Evolutionary conservation across 345 rosid species (phyloP), one percentile per base, ranked within the genome.

Genomic region (Hibiscus tridactylites): DNA sequence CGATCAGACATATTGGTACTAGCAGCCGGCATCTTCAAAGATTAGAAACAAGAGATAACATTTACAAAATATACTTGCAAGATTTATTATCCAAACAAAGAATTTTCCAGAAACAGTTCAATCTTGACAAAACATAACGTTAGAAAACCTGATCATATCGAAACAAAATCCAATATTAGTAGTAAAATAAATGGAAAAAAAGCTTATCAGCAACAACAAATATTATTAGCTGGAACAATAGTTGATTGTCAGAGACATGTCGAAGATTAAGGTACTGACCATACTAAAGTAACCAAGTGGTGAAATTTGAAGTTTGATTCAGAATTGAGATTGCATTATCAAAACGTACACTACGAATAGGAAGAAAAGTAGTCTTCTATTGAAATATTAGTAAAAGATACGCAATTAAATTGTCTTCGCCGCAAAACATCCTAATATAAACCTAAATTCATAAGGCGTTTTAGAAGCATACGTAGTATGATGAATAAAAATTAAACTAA

Each of bases 21-120:
- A 24, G 81, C 89, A 73, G 84, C 85, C 31, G 88, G 90, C 90
- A 86, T 88, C 78, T 81, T 72, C 59, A 76, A 60, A 65, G 56
- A 72, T 17, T 13, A 71, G 19, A 49, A 47, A 35, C 64, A 53
- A 3, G 11, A 59, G 17, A 73, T 59, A 33, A n/a, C 3, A 63
- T 4, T 31, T 4, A 77, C 9, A 47, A 10, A 57, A 19, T 54
- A 54, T 21, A 71, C 2, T 59, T 16, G 11, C 28, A 26, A 71
- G 15, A 71, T 44, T 19, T 16, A 19, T 13, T 42, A 33, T 47
- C 28, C 9, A 28, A n/a, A 44, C 35, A 58, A 47, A 58, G 50
- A 21, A 42, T 58, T 29, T 49, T 13, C 19, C 4, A 12, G 33
- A 56, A 56, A 56, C 29, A 52, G 72, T 33, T 54, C 47, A 10